phyloP scores from a whole-genome alignment of 768 basidiomycete species.

The Macrolepiota dolichaula region DNA sequence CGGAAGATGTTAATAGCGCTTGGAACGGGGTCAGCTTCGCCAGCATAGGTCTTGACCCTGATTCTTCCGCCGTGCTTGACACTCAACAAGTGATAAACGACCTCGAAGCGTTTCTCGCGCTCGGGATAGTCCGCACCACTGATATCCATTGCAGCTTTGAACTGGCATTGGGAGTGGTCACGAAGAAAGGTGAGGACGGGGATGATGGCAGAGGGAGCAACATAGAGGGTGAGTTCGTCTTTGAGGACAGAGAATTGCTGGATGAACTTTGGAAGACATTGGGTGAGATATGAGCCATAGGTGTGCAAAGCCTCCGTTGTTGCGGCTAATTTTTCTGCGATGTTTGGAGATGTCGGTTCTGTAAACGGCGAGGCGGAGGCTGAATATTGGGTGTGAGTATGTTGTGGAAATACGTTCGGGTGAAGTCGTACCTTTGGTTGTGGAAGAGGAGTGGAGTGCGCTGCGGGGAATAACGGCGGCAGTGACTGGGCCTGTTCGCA shows the following conservation, averaged over 20 bases:
- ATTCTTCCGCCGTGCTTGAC: constrained; percentile 77
- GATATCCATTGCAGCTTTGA: constrained; percentile 90
- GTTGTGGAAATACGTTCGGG: neutral
- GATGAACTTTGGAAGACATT: constrained; percentile 94
- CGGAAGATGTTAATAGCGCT: constrained; percentile 75
- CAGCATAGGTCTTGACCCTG: constrained; percentile 95
- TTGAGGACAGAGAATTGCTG: constrained; percentile 97
- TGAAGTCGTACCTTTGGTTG: constrained; percentile 42
- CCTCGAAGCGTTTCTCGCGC: constrained; percentile 89
- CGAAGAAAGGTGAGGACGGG: constrained; percentile 90
- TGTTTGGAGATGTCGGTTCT: constrained; percentile 89
- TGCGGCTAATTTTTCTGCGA: constrained; percentile 67
- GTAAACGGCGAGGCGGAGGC: constrained; percentile 78
- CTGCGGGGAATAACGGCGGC: constrained; percentile 19
- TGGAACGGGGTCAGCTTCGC: constrained; percentile 89
- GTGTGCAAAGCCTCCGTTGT: constrained; percentile 80
- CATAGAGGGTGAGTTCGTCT: constrained; percentile 92
- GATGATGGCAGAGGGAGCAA: constrained; percentile 74
- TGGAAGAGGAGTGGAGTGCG: constrained; percentile 43
- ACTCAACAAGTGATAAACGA: constrained; percentile 94
- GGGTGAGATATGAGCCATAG: constrained; percentile 90
- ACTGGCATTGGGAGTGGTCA: constrained; percentile 94
- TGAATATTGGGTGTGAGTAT: constrained; percentile 21
- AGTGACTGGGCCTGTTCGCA: constrained; percentile 27
- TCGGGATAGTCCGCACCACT: constrained; percentile 96